Conservation (phyloP, 129 eudicot genomes). For the Kitagawia praeruptora region DNA sequence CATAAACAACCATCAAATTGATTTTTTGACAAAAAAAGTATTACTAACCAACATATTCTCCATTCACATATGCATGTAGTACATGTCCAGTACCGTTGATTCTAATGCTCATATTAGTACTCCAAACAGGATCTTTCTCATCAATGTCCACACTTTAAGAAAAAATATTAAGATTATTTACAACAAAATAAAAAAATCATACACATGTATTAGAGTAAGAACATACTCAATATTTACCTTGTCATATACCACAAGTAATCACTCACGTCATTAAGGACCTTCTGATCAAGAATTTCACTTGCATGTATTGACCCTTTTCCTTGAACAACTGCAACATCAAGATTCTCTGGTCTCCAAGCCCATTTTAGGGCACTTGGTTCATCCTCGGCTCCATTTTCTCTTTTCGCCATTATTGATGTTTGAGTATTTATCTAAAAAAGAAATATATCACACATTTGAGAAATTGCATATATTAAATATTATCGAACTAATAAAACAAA, state of each 20-base stretch:
- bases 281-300: slow-evolving; percentile 44
- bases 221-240: slow-evolving; percentile 22
- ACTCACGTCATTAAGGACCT: slow-evolving; percentile 38
- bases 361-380: slow-evolving; percentile 37
- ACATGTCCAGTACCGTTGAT: slow-evolving; percentile 53
- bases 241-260: slow-evolving; percentile 86
- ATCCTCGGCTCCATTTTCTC: slow-evolving; percentile 23
- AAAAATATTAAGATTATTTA: neutral
- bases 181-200: neutral
- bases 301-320: slow-evolving; percentile 32
- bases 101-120: slow-evolving; percentile 40
- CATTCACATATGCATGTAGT: slow-evolving; percentile 54
- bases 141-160: slow-evolving; percentile 27
- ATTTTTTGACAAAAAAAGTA: neutral
- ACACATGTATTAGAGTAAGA: neutral
- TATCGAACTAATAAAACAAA: neutral
- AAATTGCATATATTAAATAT: neutral
- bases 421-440: slow-evolving; percentile 43
- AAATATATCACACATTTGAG: neutral
- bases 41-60: slow-evolving; percentile 40
- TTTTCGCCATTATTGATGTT: slow-evolving; percentile 44
- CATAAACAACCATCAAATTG: neutral
- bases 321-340: slow-evolving; percentile 18
- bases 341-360: slow-evolving; percentile 47
- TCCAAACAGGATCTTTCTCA: slow-evolving; percentile 41